A percentile compares a stretch with the other conserved stretches of the same genome.
phyloP scores from a whole-genome alignment of 2,329 filamentous ascomycete genomes.

The Madurella fahalii region DNA sequence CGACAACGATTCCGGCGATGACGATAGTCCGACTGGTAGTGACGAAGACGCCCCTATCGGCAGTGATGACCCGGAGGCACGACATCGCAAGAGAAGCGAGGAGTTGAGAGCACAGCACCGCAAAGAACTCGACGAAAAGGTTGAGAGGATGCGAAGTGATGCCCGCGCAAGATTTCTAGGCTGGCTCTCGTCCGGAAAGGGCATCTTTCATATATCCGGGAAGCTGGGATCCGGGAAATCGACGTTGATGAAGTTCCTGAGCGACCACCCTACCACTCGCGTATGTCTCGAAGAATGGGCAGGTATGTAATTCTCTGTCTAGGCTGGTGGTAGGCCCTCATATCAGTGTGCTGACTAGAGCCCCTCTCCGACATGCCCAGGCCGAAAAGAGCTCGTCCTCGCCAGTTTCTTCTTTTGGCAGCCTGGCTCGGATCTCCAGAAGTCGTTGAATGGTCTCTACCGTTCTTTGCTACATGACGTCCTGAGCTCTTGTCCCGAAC shows the following conservation, averaged over 20 bases:
- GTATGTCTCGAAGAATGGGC: slow-evolving; percentile 15
- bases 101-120: too few relatives aligned
- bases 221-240: slow-evolving; percentile 24
- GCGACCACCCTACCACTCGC: slow-evolving; percentile 7
- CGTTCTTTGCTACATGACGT: slow-evolving; percentile 22
- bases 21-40: too few relatives aligned
- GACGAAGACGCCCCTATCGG: too few relatives aligned
- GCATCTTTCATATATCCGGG: slow-evolving; percentile 17
- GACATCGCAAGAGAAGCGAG: too few relatives aligned
- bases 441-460: slow-evolving; percentile 19
- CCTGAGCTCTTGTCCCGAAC: background rate
- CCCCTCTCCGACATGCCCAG: background rate
- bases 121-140: background rate
- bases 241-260: slow-evolving; percentile 25
- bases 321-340: too few relatives aligned
- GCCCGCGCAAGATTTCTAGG: background rate
- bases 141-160: background rate
- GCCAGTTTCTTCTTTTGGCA: slow-evolving; percentile 30
- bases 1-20: too few relatives aligned
- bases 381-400: slow-evolving; percentile 13
- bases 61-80: background rate
- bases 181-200: slow-evolving; percentile 3
- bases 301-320: slow-evolving; percentile 1
- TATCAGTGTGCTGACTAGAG: too few relatives aligned
- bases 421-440: slow-evolving; percentile 20